These are phyloP conservation scores for Corymbia maculata DNA, from an alignment of 345 rosid genomes.

Conservation along the genomic window DNA sequence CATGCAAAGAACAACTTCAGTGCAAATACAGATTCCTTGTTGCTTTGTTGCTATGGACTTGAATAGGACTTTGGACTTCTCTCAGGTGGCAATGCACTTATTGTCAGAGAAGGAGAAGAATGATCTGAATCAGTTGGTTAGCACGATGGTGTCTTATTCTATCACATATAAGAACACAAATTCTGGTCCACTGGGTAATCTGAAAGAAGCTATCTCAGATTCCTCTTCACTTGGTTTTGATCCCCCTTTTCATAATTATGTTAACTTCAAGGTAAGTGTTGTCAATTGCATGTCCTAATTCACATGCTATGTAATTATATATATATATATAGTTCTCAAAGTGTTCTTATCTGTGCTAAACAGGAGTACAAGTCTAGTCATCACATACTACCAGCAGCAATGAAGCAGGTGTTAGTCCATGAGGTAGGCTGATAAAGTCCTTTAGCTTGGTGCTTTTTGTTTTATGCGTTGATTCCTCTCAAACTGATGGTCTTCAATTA, in stretches of 20 bases:
- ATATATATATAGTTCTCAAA: not conserved
- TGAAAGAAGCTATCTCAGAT: conserved; percentile 35
- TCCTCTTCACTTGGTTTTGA: conserved; percentile 49
- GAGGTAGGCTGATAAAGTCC: conserved; percentile 42
- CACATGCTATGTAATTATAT: not conserved
- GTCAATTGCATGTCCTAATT: not conserved
- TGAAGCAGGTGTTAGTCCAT: conserved; percentile 83
- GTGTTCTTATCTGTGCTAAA: conserved; percentile 12
- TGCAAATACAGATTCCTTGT: not conserved
- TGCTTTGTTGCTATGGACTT: not conserved
- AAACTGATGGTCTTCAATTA: not conserved
- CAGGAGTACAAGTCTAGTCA: conserved; percentile 58
- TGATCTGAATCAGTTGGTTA: conserved; percentile 51
- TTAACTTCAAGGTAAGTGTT: conserved; percentile 58
- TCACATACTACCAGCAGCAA: conserved; percentile 50
- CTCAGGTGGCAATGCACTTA: conserved; percentile 82
- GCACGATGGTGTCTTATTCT: conserved; percentile 64
- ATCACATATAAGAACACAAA: conserved; percentile 58
- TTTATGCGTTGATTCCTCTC: not conserved
- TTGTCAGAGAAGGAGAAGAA: conserved; percentile 67
- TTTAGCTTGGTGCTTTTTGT: not conserved
- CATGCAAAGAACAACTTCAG: not conserved
- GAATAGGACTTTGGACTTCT: not conserved
- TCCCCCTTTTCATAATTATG: conserved; percentile 65
- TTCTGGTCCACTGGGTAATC: conserved; percentile 26